Base-by-base conservation (phyloP, 2,329 filamentous ascomycete species). In the Uncinocarpus reesii region DNA sequence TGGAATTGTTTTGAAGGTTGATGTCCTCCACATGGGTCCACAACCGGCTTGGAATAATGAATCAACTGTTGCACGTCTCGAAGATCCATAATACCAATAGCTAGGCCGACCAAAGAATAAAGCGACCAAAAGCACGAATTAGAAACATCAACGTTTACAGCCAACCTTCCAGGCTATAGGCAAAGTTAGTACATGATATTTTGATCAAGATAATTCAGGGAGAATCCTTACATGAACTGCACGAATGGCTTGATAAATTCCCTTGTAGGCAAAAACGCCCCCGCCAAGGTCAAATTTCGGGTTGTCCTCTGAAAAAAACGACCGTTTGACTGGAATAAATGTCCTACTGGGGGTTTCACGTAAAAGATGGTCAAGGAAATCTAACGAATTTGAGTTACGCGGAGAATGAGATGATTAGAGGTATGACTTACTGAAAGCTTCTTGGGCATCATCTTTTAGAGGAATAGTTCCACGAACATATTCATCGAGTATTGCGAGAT, bases 321-420 rank as follows among this genome's bases (percentile, higher is more conserved):
- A 86, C 10, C 89, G 80, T 64, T 87, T 90, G 65, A 95, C 84
- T 0, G 79, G 67, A 0, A 82, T 72, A 58, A 86, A 79, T 1
- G 73, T 68, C 57, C 79, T 69, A 0, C 81, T 82, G 0, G 92
- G 87, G n/a, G 70, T 74, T 63, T 94, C 80, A 3, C 92, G 85
- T 48, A 98, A 72, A 6, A 90, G 71, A 60, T 98, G 92, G 54
- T 98, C 92, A 3, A 95, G 71, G 60, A 95, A 95, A 62, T 84
- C 75, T 78, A 40, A 37, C 21, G 21, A 55, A 40, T 52, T 47
- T 52, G 38, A 20, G n/a, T 24, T 8, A 29, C 15, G 31, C 45
- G 15, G 16, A 15, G 11, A 24, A 23, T 20, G 37, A 10, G 32
- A 18, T 34, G 21, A 10, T 16, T 3, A 2, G 23, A 15, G n/a